Percentiles rank a stretch among this genome's conserved stretches.
phyloP scores from a whole-genome alignment of 2,329 filamentous ascomycete species.

The Monosporascus sp. region DNA sequence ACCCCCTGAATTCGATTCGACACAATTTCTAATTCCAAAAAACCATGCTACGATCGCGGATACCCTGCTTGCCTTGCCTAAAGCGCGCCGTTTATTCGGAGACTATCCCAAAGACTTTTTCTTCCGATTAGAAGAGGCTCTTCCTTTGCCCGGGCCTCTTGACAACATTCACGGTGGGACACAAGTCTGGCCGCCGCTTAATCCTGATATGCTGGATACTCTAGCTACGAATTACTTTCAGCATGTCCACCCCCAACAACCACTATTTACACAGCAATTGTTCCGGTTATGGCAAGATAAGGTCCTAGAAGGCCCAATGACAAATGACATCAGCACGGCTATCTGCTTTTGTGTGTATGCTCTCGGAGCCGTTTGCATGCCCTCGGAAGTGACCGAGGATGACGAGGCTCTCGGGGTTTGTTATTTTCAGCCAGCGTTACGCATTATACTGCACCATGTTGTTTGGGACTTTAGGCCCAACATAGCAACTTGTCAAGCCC shows the following conservation, averaged over 20 bases:
- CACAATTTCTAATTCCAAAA: constrained; percentile 32
- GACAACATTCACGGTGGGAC: constrained; percentile 20
- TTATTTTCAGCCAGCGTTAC: constrained; percentile 31
- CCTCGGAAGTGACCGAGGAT: constrained; percentile 11
- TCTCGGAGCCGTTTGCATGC: constrained; percentile 24
- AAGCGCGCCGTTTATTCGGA: constrained; percentile 27
- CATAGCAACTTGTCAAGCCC: constrained; percentile 27
- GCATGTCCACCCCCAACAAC: constrained; percentile 30
- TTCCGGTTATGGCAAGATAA: constrained; percentile 25
- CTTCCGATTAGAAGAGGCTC: constrained; percentile 27
- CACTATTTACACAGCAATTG: constrained; percentile 26
- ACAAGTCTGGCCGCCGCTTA: constrained; percentile 23
- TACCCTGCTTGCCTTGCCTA: constrained; percentile 29
- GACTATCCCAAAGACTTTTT: constrained; percentile 30
- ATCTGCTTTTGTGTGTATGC: constrained; percentile 34
- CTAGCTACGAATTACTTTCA: constrained; percentile 29
- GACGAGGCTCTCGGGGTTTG: constrained; percentile 25
- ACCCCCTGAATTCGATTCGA: constrained; percentile 23
- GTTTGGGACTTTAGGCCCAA: constrained; percentile 29
- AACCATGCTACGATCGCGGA: constrained; percentile 29
- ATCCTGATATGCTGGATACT: constrained; percentile 18
- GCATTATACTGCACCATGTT: constrained; percentile 28
- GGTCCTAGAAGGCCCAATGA: constrained; percentile 19
- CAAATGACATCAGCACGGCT: constrained; percentile 24
- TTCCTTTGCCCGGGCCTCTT: constrained; percentile 26